Evolutionary conservation across 2,329 filamentous ascomycete species (phyloP).

Genomic region (Apiospora sp.): DNA sequence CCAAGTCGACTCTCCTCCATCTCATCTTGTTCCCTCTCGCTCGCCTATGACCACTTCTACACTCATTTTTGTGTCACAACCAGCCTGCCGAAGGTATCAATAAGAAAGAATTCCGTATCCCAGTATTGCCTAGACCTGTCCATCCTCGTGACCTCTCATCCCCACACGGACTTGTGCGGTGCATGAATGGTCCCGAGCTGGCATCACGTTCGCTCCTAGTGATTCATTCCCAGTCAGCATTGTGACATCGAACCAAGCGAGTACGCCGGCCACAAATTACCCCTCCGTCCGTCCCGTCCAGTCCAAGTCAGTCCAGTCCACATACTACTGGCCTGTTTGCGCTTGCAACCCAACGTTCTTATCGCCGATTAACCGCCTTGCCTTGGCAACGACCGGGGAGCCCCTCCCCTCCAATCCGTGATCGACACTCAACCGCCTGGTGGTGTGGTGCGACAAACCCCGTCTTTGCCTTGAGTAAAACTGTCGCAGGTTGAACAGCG

Average conservation of each 20-base stretch:
- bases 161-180: conserved; percentile 16
- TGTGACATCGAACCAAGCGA: conserved; percentile 15
- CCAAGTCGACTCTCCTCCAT: conserved; percentile 11
- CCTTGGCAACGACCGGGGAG: conserved; percentile 19
- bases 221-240: conserved; percentile 19
- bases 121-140: conserved; percentile 22
- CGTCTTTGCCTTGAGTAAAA: conserved; percentile 17
- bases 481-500: conserved; percentile 13
- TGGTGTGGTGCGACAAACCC: conserved; percentile 19
- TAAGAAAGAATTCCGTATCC: conserved; percentile 21
- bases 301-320: neutral
- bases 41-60: conserved; percentile 3
- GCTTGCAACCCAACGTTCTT: conserved; percentile 15
- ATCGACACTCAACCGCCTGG: conserved; percentile 6
- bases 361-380: conserved; percentile 15
- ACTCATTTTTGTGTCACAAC: conserved; percentile 7
- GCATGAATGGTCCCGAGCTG: conserved; percentile 18
- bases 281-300: conserved; percentile 8
- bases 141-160: conserved; percentile 15
- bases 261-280: conserved; percentile 5
- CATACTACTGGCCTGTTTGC: neutral
- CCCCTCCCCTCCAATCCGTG: conserved; percentile 17
- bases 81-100: conserved; percentile 18
- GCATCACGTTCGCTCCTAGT: conserved; percentile 20
- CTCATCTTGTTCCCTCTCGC: neutral